Base-by-base conservation (phyloP, 179 eudicot genomes). In the Beta macrorhiza region DNA sequence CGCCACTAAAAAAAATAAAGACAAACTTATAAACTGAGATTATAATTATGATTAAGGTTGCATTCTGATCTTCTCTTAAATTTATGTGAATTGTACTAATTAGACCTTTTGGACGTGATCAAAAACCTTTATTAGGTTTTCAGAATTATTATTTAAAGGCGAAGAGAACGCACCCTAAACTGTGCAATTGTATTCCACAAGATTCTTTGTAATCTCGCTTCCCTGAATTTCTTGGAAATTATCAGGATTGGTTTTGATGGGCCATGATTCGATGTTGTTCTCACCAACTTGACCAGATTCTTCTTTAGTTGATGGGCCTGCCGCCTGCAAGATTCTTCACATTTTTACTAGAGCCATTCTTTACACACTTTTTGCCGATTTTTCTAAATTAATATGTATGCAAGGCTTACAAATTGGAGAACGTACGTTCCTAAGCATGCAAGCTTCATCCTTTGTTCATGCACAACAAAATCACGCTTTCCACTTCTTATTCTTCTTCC, bases 261-360 rank as follows among this genome's bases (percentile, higher is more conserved):
- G 83, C 79, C 78, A 55, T 82, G 88, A 90, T 85, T 87, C 88
- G 84, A 72, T 68, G 79, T 67, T 45, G 84, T 82, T 84, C 84
- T 85, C 90, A 87, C 85, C 88, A 87, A 89, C 87, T 88, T 84
- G 89, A 65, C 82, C 61, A 77, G 85, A 83, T 86, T 89, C 88
- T 83, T 84, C 78, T 82, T 65, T 51, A 81, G 70, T 71, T 76
- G 80, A 58, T 81, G 76, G 83, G 80, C 80, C 76, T 85, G 82
- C 74, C 80, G 80, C 80, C 76, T 85, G 82, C 74, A 81, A 82
- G 84, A 85, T 81, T 85, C 87, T 85, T 53, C 77, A 78, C 55
- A 78, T 75, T 81, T 78, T 58, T 58, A 78, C 74, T 55, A 56
- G 58, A 74, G 19, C 76, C 84, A 78, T 78, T 72, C 80, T 81